These are phyloP conservation scores for Globisporangium acanthophoron DNA, from an alignment of 352 stramenopile species.

Conservation along the genomic window DNA sequence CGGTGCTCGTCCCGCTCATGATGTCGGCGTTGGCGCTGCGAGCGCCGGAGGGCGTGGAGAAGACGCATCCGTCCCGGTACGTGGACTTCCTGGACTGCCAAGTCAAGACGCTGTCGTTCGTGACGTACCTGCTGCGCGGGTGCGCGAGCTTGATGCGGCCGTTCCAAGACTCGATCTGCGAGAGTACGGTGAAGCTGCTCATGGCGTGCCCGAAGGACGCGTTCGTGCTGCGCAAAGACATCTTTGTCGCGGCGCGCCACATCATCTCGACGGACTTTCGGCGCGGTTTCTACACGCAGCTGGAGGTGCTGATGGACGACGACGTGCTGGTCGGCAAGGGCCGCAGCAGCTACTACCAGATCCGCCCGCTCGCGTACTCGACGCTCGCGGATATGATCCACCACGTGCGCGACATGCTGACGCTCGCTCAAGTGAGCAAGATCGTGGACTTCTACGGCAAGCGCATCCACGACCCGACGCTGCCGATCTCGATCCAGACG, in stretches of 20 bases:
- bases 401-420: constrained; percentile 94
- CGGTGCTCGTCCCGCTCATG: constrained; percentile 95
- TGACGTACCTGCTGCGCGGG: constrained; percentile 94
- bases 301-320: constrained; percentile 96
- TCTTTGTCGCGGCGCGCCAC: constrained; percentile 94
- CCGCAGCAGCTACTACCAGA: constrained; percentile 80
- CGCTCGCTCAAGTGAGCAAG: constrained; percentile 91
- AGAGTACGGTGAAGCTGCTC: constrained; percentile 93
- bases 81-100: constrained; percentile 93
- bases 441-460: constrained; percentile 94
- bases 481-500: constrained; percentile 95
- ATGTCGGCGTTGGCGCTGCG: constrained; percentile 91
- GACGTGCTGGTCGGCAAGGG: constrained; percentile 90
- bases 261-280: constrained; percentile 98
- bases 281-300: constrained; percentile 92
- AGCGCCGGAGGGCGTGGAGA: constrained; percentile 51
- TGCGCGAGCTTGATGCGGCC: constrained; percentile 92
- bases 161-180: constrained; percentile 93
- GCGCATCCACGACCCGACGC: constrained; percentile 89
- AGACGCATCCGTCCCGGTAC: constrained; percentile 63
- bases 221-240: constrained; percentile 94
- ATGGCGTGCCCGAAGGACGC: constrained; percentile 93
- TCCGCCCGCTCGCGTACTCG: constrained; percentile 94
- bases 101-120: constrained; percentile 97
- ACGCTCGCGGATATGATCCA: constrained; percentile 98